Conservation (phyloP, 208 protist species). For the Balamuthia mandrillaris region DNA sequence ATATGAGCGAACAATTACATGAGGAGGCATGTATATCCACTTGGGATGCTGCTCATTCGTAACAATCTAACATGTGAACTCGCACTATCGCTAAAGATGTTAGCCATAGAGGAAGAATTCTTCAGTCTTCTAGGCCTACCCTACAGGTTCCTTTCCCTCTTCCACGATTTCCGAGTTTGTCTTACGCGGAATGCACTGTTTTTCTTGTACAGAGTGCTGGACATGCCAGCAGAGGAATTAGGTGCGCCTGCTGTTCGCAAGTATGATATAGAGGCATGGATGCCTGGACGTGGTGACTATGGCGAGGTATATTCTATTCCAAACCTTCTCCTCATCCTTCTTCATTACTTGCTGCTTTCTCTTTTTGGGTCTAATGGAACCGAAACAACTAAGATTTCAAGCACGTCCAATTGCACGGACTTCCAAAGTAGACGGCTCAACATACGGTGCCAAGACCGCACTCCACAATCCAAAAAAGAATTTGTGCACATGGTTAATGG, state of each 20-base stretch:
- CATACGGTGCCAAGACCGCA: conserved; percentile 66
- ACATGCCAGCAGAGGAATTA: conserved; percentile 74
- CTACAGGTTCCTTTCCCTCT: conserved; percentile 6
- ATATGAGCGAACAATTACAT: conserved; percentile 61
- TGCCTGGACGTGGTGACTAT: conserved; percentile 66
- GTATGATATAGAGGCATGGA: conserved; percentile 81
- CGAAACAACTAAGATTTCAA: conserved; percentile 59
- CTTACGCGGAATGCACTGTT: background rate
- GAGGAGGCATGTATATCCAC: too few relatives aligned
- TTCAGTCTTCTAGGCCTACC: conserved; percentile 53
- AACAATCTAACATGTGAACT: too few relatives aligned
- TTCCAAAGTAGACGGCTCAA: conserved; percentile 73
- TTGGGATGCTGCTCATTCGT: too few relatives aligned
- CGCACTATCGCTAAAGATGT: too few relatives aligned
- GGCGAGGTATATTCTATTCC: conserved; percentile 58
- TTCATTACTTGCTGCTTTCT: conserved; percentile 17
- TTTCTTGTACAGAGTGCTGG: conserved; percentile 58
- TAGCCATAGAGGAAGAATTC: conserved; percentile 65
- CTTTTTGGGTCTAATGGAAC: background rate
- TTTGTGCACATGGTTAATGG: conserved; percentile 76
- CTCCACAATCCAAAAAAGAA: too few relatives aligned
- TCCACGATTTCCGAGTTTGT: background rate
- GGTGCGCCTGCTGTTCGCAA: conserved; percentile 72
- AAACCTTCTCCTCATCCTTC: background rate
- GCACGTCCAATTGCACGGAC: conserved; percentile 77